phyloP scores from a whole-genome alignment of 1,284 basidiomycete genomes.

The Cryptococcus neoformans region DNA sequence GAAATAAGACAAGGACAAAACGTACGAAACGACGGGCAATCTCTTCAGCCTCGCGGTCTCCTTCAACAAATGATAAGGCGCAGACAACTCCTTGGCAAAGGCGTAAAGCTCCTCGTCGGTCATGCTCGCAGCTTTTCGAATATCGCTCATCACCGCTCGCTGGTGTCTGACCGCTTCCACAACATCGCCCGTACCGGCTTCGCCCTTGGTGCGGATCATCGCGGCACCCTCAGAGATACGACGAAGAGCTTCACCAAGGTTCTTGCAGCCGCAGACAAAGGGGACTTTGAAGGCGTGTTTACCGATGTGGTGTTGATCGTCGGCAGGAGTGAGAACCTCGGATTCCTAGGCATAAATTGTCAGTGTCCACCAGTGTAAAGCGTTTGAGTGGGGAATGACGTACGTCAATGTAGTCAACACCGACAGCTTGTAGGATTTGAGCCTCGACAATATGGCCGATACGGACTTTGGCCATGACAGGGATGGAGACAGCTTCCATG shows the following conservation, averaged over 20 bases:
- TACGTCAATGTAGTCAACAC: conserved; percentile 94
- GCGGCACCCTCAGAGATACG: conserved; percentile 97
- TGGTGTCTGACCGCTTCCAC: conserved; percentile 96
- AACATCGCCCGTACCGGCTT: conserved; percentile 96
- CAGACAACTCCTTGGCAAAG: conserved; percentile 86
- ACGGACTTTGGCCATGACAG: conserved; percentile 58
- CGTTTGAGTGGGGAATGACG: conserved; percentile 7
- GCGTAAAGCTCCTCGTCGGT: conserved; percentile 93
- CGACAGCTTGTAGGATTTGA: conserved; percentile 91
- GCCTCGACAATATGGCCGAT: conserved; percentile 90
- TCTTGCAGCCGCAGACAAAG: conserved; percentile 60
- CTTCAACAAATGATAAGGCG: conserved; percentile 96
- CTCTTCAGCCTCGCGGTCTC: conserved; percentile 92
- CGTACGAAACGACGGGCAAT: conserved; percentile 71
- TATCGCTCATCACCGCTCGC: conserved; percentile 77
- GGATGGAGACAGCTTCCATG: conserved; percentile 85
- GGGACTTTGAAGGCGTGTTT: conserved; percentile 85
- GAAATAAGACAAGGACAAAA: not conserved
- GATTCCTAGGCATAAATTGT: conserved; percentile 56
- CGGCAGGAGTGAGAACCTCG: conserved; percentile 95
- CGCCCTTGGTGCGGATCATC: conserved; percentile 93
- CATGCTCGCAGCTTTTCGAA: conserved; percentile 81
- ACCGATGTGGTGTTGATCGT: conserved; percentile 74
- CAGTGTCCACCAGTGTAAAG: not conserved
- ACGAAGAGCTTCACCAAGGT: conserved; percentile 79